Evolutionary conservation across 306 rosid genomes (phyloP).

Genomic region (Dryas alaskensis): DNA sequence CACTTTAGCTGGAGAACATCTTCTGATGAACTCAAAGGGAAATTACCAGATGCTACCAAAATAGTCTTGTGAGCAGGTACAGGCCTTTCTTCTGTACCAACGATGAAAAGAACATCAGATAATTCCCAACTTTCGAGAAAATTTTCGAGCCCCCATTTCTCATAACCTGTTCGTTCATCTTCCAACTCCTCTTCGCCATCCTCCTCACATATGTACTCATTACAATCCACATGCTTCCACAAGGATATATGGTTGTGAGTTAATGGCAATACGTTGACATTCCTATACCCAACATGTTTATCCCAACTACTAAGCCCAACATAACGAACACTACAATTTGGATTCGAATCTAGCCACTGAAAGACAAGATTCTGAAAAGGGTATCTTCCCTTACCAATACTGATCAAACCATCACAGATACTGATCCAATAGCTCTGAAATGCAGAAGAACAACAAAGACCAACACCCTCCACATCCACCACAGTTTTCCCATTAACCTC

Average conservation of each 20-base stretch:
- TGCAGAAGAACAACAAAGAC: slow-evolving; percentile 73
- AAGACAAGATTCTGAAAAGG: slow-evolving; percentile 85
- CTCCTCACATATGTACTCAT: slow-evolving; percentile 46
- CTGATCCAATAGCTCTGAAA: slow-evolving; percentile 94
- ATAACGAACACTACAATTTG: slow-evolving; percentile 72
- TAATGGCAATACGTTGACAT: slow-evolving; percentile 69
- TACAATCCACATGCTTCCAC: slow-evolving; percentile 59
- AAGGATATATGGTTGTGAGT: slow-evolving; percentile 52
- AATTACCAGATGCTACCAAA: slow-evolving; percentile 68
- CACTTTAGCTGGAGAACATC: slow-evolving; percentile 50
- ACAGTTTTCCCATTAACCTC: slow-evolving; percentile 81
- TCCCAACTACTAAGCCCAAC: slow-evolving; percentile 98
- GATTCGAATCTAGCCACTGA: slow-evolving; percentile 84
- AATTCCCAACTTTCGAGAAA: slow-evolving; percentile 83
- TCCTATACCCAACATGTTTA: slow-evolving; percentile 85
- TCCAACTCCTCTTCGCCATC: slow-evolving; percentile 40
- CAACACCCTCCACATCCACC: slow-evolving; percentile 76
- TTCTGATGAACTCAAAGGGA: slow-evolving; percentile 46
- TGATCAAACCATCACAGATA: slow-evolving; percentile 82
- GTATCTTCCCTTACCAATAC: slow-evolving; percentile 78
- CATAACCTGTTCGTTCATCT: slow-evolving; percentile 44
- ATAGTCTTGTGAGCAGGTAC: slow-evolving; percentile 91
- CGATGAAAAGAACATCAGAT: slow-evolving; percentile 61
- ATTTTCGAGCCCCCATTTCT: slow-evolving; percentile 74
- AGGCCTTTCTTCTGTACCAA: slow-evolving; percentile 59